Evolutionary conservation across 805 yeast species (phyloP).

Genomic region (Ogataea philodendri): DNA sequence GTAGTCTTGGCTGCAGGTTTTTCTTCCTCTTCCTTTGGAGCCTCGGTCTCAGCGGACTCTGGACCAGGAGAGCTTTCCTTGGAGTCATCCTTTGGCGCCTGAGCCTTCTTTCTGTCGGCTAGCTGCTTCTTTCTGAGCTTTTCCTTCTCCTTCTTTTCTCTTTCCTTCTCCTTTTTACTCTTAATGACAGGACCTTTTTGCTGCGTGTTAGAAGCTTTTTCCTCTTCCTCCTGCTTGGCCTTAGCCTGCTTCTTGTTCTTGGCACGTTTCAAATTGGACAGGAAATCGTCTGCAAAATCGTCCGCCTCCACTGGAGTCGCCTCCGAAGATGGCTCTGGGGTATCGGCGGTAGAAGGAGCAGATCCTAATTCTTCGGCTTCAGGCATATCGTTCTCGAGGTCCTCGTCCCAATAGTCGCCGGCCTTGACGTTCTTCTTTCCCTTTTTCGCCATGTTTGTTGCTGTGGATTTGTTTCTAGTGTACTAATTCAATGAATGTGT

Average conservation of each 20-base stretch:
- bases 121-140: conserved; percentile 88
- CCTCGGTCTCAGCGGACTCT: conserved; percentile 42
- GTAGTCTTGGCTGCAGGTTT: conserved; percentile 35
- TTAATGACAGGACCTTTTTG: conserved; percentile 65
- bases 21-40: conserved; percentile 35
- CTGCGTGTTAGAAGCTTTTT: conserved; percentile 33
- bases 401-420: conserved; percentile 81
- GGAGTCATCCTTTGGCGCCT: conserved; percentile 27
- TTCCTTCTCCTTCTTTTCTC: conserved; percentile 90
- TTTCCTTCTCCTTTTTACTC: conserved; percentile 91
- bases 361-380: conserved; percentile 54
- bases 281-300: conserved; percentile 63
- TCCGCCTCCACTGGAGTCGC: conserved; percentile 38
- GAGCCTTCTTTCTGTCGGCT: conserved; percentile 79
- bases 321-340: conserved; percentile 28
- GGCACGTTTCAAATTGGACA: conserved; percentile 77
- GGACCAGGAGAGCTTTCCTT: conserved; percentile 16
- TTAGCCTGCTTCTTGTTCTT: conserved; percentile 74
- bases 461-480: conserved; percentile 4
- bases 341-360: conserved; percentile 31
- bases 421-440: conserved; percentile 65
- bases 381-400: conserved; percentile 50
- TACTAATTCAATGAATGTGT: conserved; percentile 10
- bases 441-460: conserved; percentile 50
- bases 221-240: conserved; percentile 58